These are phyloP conservation scores for Aspergillus kassunensis DNA, from an alignment of 495 filamentous ascomycete species.

Conservation along the genomic window DNA sequence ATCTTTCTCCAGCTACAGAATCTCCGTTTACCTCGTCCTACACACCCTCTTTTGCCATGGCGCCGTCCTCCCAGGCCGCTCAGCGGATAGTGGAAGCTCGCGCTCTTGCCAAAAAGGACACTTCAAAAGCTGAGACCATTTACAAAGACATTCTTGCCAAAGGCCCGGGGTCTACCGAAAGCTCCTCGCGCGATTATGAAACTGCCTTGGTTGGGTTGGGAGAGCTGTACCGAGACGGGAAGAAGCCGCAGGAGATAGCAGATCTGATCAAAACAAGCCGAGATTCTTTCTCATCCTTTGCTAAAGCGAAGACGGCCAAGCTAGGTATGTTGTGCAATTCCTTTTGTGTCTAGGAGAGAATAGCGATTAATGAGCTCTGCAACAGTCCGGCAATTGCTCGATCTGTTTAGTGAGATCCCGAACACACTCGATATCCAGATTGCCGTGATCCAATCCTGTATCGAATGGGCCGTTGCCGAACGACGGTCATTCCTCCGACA, in stretches of 20 bases:
- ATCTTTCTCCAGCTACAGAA: not conserved
- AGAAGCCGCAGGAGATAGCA: constrained; percentile 82
- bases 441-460: constrained; percentile 91
- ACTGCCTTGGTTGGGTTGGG: constrained; percentile 66
- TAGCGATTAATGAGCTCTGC: not conserved
- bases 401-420: constrained; percentile 89
- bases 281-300: constrained; percentile 87
- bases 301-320: constrained; percentile 98
- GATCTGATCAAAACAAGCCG: constrained; percentile 87
- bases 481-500: constrained; percentile 92
- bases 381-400: constrained; percentile 91
- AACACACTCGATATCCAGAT: constrained; percentile 91
- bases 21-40: not conserved
- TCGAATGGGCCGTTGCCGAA: constrained; percentile 97
- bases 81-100: constrained; percentile 79
- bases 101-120: constrained; percentile 72
- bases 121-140: constrained; percentile 71
- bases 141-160: constrained; percentile 87
- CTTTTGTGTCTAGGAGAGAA: not conserved
- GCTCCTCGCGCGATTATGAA: constrained; percentile 85
- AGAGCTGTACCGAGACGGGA: constrained; percentile 86
- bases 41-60: constrained; percentile 38
- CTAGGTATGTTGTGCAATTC: constrained; percentile 59
- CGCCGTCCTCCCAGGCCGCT: constrained; percentile 45
- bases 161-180: constrained; percentile 76